Base-by-base conservation (phyloP, 2,329 filamentous ascomycete genomes). In the Penicillium sp. region DNA sequence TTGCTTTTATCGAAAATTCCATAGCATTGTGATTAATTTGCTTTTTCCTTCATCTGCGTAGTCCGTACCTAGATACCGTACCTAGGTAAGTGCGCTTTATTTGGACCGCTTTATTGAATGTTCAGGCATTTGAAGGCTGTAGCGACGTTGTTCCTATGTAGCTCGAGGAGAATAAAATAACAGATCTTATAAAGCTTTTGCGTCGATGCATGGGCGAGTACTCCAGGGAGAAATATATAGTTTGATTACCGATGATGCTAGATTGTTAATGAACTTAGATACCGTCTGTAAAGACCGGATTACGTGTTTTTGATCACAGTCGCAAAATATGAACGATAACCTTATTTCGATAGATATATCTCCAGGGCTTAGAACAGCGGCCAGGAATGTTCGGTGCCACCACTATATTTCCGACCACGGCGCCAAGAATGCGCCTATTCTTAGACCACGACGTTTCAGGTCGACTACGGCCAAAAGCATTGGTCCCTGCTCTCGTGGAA, bases 351-450 rank as follows among this genome's bases (percentile, higher is more conserved):
- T 2, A 22, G 20, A 13, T 13, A 3, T 14, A 28, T 30, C 28
- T 13, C 5, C 13, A 4, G 10, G 27, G 27, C 25, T 14, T 30
- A 18, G 20, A 20, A 20, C 14, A 16, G 18, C 5, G 11, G 13
- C 27, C 5, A 14, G 7, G 27, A 41, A 9, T 42, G 31, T 33
- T 22, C 41, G 20, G 31, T 40, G 44, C 22, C 7, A 7, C 44
- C 48, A 47, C 45, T 54, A 49, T 55, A 59, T 57, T 35, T 48
- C 54, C 49, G 49, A 46, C 46, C 27, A 42, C 44, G 28, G 31
- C 24, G 48, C 56, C 38, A 57, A 59, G 56, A 31, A 44, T 40
- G 20, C 47, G 39, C 28, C 50, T 58, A 54, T 60, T 60, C 36
- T 51, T 50, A 49, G 57, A 43, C 44, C 48, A 25, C 38, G 18